Evolutionary conservation across 139 green algal species (phyloP).

Genomic region (Chlamydomonas eustigma): DNA sequence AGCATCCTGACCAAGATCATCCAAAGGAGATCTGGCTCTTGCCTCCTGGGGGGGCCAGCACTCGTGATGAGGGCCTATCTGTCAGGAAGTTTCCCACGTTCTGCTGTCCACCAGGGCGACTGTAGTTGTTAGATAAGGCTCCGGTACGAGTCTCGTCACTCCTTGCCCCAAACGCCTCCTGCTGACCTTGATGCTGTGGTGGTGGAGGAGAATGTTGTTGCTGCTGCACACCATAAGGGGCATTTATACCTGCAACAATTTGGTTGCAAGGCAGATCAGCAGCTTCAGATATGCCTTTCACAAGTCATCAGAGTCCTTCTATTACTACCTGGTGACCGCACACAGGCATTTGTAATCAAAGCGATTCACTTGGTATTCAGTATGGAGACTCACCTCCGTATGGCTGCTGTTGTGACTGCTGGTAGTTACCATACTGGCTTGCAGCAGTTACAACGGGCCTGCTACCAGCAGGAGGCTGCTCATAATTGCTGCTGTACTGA

Average conservation of each 20-base stretch:
- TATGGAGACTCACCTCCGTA: not conserved
- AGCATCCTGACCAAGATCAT: not conserved
- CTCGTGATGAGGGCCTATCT: slow-evolving; percentile 65
- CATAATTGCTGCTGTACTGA: not conserved
- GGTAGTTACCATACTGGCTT: too few species aligned
- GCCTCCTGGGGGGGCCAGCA: slow-evolving; percentile 75
- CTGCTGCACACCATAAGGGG: not conserved
- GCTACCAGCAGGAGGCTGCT: too few species aligned
- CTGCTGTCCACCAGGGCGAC: slow-evolving; percentile 30
- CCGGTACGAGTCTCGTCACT: not conserved
- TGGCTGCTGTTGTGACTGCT: not conserved
- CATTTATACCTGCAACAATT: not conserved
- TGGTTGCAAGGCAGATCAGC: not conserved
- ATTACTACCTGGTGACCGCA: not conserved
- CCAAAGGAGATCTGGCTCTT: slow-evolving; percentile 64
- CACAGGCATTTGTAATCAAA: not conserved
- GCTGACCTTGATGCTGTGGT: not conserved
- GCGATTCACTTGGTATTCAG: not conserved
- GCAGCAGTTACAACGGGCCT: too few species aligned
- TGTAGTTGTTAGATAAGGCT: slow-evolving; percentile 30
- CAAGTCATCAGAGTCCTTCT: not conserved
- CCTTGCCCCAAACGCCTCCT: not conserved
- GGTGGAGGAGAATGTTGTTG: not conserved
- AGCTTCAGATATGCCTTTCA: not conserved
- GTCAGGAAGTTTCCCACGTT: slow-evolving; percentile 79